Conservation (phyloP, 2,329 filamentous ascomycete species). For the Penicillium sp. region DNA sequence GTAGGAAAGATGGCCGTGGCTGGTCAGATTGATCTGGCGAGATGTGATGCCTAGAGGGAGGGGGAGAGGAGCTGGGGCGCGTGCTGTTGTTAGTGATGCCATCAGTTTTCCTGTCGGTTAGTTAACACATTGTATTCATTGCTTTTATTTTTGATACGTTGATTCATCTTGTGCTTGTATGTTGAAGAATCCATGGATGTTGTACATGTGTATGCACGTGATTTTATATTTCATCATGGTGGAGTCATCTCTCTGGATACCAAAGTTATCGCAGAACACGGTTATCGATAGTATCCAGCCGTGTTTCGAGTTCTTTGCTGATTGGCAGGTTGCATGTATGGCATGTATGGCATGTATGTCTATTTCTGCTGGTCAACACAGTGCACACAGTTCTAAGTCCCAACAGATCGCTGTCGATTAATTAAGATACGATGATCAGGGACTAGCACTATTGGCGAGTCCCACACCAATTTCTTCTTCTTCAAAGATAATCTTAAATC, state of each 20-base stretch:
- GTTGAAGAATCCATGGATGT: background rate
- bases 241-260: conserved; percentile 3
- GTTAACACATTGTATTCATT: background rate
- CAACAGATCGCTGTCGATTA: no score
- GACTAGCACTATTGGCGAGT: background rate
- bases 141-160: background rate
- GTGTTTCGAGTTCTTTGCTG: no score
- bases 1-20: conserved; percentile 48
- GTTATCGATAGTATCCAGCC: no score
- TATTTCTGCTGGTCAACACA: no score
- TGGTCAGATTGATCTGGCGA: conserved; percentile 55
- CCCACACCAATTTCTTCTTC: background rate
- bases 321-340: no score
- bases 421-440: background rate
- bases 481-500: no score
- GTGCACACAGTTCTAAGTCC: no score
- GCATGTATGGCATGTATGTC: no score
- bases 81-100: conserved; percentile 15
- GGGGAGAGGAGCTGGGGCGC: conserved; percentile 43
- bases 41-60: conserved; percentile 55
- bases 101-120: background rate
- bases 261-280: no score
- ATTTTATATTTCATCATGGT: conserved; percentile 7
- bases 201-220: conserved; percentile 10
- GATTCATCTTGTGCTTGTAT: background rate